Percentiles rank a stretch among this genome's conserved stretches.
These are phyloP conservation scores for Westerdykella sp. DNA, from an alignment of 2,329 filamentous ascomycete species.

Conservation along the genomic window DNA sequence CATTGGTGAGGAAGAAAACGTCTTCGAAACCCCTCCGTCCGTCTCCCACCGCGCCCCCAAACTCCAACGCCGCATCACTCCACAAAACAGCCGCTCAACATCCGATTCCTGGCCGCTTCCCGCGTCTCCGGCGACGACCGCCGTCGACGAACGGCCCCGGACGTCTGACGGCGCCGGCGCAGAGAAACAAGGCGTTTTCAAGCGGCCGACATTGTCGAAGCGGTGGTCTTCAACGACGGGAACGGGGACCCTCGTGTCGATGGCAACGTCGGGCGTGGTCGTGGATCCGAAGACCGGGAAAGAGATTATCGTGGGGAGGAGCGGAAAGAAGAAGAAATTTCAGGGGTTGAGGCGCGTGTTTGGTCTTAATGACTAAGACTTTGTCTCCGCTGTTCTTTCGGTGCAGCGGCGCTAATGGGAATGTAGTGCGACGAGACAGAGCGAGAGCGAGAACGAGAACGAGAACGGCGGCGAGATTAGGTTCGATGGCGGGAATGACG, in stretches of 20 bases:
- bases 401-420: too few relatives aligned
- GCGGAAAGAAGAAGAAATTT: constrained; percentile 60
- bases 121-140: constrained; percentile 21
- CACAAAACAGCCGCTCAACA: constrained; percentile 25
- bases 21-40: constrained; percentile 15
- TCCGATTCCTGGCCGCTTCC: constrained; percentile 48
- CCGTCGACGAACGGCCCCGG: constrained; percentile 21
- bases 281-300: constrained; percentile 27
- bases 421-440: too few relatives aligned
- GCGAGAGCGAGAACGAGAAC: too few relatives aligned
- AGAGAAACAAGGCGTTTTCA: neutral
- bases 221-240: constrained; percentile 17
- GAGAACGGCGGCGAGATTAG: too few relatives aligned
- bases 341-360: constrained; percentile 60
- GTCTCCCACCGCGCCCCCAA: constrained; percentile 33
- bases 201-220: constrained; percentile 12
- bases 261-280: constrained; percentile 6
- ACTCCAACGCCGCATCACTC: constrained; percentile 44
- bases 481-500: too few relatives aligned
- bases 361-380: constrained; percentile 47
- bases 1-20: constrained; percentile 31
- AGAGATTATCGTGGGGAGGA: constrained; percentile 27
- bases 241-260: constrained; percentile 5
- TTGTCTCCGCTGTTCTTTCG: too few relatives aligned
- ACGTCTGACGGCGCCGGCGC: constrained; percentile 24